A percentile compares a stretch with the other conserved stretches of the same genome.
Conservation (phyloP, 108 stramenopile genomes). For the Cyclotella choctawhatcheeana region DNA sequence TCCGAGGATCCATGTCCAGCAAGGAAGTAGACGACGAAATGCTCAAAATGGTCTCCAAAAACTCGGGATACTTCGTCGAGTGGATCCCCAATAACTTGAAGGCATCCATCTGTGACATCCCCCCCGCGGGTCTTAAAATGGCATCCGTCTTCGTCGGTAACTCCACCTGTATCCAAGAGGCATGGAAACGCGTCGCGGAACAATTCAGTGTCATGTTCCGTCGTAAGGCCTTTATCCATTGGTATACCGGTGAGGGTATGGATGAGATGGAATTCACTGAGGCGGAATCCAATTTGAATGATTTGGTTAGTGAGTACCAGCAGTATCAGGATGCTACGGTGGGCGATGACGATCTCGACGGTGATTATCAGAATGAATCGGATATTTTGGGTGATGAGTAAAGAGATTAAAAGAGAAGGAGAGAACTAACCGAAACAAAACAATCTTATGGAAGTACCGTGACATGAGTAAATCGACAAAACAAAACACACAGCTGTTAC, state of each 20-base stretch:
- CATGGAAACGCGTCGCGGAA: constrained; percentile 84
- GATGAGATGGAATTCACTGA: constrained; percentile 91
- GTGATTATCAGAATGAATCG: constrained; percentile 52
- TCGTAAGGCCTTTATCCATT: constrained; percentile 90
- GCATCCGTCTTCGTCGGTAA: constrained; percentile 80
- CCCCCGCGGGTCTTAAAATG: constrained; percentile 79
- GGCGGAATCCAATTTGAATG: constrained; percentile 87
- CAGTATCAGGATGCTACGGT: constrained; percentile 94
- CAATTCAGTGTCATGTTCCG: constrained; percentile 92
- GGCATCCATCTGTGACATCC: constrained; percentile 89
- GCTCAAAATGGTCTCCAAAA: constrained; percentile 91
- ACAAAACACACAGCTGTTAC: no score
- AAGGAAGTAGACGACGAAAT: constrained; percentile 87
- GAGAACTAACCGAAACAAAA: no score
- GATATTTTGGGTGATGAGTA: constrained; percentile 10
- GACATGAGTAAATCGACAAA: no score
- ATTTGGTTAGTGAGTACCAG: constrained; percentile 88
- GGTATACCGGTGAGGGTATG: constrained; percentile 87
- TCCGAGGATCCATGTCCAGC: constrained; percentile 72
- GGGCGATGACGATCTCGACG: constrained; percentile 62
- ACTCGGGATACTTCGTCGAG: constrained; percentile 88
- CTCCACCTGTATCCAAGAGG: constrained; percentile 81
- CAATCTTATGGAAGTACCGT: no score
- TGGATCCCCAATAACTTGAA: constrained; percentile 94
- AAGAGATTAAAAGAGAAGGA: no score